A percentile compares a stretch with the other conserved stretches of the same genome.
These are phyloP conservation scores for Inonotus hispidus DNA, from an alignment of 1,284 basidiomycete species.

Conservation along the genomic window DNA sequence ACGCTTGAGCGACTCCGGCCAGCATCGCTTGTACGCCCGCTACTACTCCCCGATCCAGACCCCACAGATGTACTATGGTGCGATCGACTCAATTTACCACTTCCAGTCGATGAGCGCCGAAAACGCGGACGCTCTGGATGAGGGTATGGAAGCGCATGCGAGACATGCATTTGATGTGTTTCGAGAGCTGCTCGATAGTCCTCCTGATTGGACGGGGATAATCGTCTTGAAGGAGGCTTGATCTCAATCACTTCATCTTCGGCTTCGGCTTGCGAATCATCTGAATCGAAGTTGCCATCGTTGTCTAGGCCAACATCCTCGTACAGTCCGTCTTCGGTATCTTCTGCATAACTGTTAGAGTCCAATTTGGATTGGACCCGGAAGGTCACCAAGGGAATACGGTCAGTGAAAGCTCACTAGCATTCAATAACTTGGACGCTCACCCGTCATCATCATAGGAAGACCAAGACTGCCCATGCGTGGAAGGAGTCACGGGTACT, in stretches of 20 bases:
- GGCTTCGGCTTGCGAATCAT: constrained; percentile 38
- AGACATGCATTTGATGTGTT: background rate
- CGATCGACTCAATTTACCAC: background rate
- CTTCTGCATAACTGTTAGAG: constrained; percentile 6
- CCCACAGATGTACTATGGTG: constrained; percentile 10
- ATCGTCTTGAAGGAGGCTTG: constrained; percentile 31
- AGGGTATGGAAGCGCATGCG: background rate
- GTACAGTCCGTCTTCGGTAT: constrained; percentile 13
- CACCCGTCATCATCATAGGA: constrained; percentile 17
- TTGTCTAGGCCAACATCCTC: constrained; percentile 4
- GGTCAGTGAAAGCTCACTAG: background rate
- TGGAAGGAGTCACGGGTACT: constrained; percentile 30
- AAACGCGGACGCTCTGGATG: constrained; percentile 8
- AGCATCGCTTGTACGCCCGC: constrained; percentile 5
- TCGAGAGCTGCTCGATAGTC: constrained; percentile 22
- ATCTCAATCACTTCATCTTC: constrained; percentile 68
- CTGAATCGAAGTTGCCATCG: constrained; percentile 8
- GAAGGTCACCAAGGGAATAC: constrained; percentile 1
- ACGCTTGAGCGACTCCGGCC: constrained; percentile 16
- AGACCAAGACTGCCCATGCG: constrained; percentile 27
- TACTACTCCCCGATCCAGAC: constrained; percentile 15
- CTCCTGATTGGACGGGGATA: constrained; percentile 25
- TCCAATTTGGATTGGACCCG: constrained; percentile 4
- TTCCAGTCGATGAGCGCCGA: constrained; percentile 9
- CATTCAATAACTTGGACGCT: background rate